Evolutionary conservation across 2,329 filamentous ascomycete genomes (phyloP).

Genomic region (Tolypocladium nubicola): DNA sequence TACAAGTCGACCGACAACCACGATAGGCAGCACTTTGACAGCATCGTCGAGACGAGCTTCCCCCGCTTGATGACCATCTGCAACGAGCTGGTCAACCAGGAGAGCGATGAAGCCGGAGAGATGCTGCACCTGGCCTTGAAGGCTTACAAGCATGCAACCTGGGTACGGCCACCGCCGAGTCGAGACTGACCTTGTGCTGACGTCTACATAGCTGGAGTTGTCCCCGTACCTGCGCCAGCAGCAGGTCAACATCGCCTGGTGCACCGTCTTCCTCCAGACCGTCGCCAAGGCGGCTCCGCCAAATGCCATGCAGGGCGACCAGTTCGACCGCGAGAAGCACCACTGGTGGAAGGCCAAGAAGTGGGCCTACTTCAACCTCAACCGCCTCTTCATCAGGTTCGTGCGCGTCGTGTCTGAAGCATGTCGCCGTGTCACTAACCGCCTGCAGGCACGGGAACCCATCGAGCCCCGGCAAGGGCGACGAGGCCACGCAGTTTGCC

Average conservation of each 20-base stretch:
- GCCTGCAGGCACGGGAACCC: constrained; percentile 75
- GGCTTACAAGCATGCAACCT: constrained; percentile 96
- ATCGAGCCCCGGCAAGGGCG: constrained; percentile 58
- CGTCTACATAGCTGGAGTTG: constrained; percentile 68
- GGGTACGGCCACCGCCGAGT: constrained; percentile 39
- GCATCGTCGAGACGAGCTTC: constrained; percentile 86
- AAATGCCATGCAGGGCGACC: constrained; percentile 70
- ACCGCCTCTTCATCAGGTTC: constrained; percentile 85
- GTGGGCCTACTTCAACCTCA: constrained; percentile 97
- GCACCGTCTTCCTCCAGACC: constrained; percentile 84
- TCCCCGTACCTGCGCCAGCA: constrained; percentile 67
- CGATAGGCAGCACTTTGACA: constrained; percentile 75
- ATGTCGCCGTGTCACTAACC: not conserved
- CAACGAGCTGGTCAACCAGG: constrained; percentile 79
- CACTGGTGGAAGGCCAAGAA: constrained; percentile 99
- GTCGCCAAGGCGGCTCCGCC: constrained; percentile 77
- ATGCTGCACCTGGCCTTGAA: constrained; percentile 95
- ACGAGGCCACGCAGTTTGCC: constrained; percentile 71
- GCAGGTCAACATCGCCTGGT: constrained; percentile 85
- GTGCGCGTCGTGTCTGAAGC: constrained; percentile 8
- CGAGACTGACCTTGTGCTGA: not conserved
- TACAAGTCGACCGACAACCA: constrained; percentile 78
- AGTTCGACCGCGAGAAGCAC: constrained; percentile 80
- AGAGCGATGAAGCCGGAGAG: constrained; percentile 87
- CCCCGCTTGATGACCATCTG: constrained; percentile 80